Conservation (phyloP, 352 stramenopile genomes). For the Globisporangium mamillatum region DNA sequence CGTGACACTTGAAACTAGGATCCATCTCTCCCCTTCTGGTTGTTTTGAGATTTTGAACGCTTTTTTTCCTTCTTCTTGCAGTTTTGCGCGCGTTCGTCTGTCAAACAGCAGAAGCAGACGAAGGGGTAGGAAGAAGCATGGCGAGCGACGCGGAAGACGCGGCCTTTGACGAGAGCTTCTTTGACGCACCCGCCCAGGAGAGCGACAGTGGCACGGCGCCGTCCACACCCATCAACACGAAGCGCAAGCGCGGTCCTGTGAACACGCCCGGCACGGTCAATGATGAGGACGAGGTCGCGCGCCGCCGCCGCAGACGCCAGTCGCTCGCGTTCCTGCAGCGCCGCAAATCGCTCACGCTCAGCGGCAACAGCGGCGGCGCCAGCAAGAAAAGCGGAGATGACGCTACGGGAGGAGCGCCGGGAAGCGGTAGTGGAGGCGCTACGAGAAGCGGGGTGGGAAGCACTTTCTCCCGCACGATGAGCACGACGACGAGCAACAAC, state of each 20-base stretch:
- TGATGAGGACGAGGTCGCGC: slow-evolving; percentile 69
- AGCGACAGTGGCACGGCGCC: slow-evolving; percentile 7
- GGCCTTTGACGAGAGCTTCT: slow-evolving; percentile 21
- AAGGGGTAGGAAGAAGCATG: not conserved
- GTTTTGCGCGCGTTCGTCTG: not conserved
- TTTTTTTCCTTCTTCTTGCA: slow-evolving; percentile 3
- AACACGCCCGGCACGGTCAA: slow-evolving; percentile 31
- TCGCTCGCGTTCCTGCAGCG: slow-evolving; percentile 74
- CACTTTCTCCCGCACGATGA: slow-evolving; percentile 13
- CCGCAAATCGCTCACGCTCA: slow-evolving; percentile 64
- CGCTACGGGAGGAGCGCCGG: slow-evolving; percentile 2
- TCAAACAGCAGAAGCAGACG: not conserved
- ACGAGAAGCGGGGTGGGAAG: slow-evolving; percentile 1
- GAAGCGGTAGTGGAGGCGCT: not conserved
- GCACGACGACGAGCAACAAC: slow-evolving; percentile 12
- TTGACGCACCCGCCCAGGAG: slow-evolving; percentile 10
- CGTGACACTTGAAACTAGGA: not conserved
- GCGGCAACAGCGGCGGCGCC: slow-evolving; percentile 5
- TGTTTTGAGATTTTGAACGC: not conserved
- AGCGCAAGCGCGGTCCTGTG: slow-evolving; percentile 38
- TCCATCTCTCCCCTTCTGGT: not conserved
- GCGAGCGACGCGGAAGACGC: slow-evolving; percentile 15
- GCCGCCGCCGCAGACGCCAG: slow-evolving; percentile 51
- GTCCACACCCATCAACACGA: slow-evolving; percentile 18
- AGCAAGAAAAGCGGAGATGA: slow-evolving; percentile 26